Percentiles rank a stretch among this genome's conserved stretches.
Evolutionary conservation across 2,329 filamentous ascomycete genomes (phyloP).

Genomic region (Alternaria brassicae): DNA sequence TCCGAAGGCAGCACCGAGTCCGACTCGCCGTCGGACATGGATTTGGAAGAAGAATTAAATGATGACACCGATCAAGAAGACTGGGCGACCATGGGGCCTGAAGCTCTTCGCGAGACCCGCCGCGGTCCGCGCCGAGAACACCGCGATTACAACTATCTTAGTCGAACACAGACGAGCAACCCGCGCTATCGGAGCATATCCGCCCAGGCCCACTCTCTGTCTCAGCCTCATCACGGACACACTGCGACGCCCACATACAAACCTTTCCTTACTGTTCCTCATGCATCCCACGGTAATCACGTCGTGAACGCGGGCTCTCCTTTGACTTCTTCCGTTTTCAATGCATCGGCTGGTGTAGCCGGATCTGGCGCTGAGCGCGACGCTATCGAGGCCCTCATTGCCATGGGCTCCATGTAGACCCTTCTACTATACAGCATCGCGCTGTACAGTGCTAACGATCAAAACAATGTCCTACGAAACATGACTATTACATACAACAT

Average conservation of each 20-base stretch:
- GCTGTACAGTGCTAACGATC: not conserved
- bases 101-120: constrained; percentile 73
- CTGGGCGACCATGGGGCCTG: constrained; percentile 89
- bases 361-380: constrained; percentile 69
- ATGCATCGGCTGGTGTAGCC: constrained; percentile 38
- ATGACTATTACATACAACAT: not conserved
- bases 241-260: constrained; percentile 37
- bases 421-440: not conserved
- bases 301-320: constrained; percentile 32
- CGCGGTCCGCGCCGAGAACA: constrained; percentile 41
- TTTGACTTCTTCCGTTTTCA: constrained; percentile 28
- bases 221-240: constrained; percentile 23
- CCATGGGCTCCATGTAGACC: constrained; percentile 72
- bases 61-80: constrained; percentile 96
- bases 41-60: constrained; percentile 73
- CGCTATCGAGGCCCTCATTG: constrained; percentile 80
- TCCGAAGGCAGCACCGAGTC: constrained; percentile 71
- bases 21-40: constrained; percentile 72
- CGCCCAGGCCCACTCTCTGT: constrained; percentile 37
- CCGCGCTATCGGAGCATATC: constrained; percentile 37
- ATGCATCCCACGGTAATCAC: constrained; percentile 43
- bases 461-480: not conserved
- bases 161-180: constrained; percentile 44
- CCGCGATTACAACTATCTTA: constrained; percentile 51
- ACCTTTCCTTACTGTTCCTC: constrained; percentile 35